These are phyloP conservation scores for Bolboschoenus planiculmis DNA, from an alignment of 176 grass and related monocot genomes.

Conservation along the genomic window DNA sequence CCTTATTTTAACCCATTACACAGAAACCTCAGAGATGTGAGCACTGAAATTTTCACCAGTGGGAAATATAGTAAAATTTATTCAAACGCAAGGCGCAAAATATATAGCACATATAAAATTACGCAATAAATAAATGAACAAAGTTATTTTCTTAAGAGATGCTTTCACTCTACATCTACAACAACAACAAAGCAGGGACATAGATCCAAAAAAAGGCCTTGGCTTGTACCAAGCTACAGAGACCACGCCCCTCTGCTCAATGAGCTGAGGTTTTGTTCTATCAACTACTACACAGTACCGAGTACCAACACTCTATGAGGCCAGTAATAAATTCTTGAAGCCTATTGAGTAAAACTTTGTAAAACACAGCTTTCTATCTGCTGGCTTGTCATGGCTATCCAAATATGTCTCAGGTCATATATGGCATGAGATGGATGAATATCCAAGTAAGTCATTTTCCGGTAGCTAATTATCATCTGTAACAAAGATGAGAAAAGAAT, in stretches of 20 bases:
- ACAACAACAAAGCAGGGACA: constrained; percentile 16
- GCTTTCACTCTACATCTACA: constrained; percentile 19
- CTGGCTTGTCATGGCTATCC: neutral
- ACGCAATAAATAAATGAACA: constrained; percentile 15
- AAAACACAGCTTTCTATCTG: constrained; percentile 1
- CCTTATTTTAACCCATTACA: too few relatives aligned
- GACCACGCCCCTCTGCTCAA: neutral
- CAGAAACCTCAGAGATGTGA: neutral
- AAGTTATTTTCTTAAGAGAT: neutral
- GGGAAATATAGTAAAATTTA: too few relatives aligned
- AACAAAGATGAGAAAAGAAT: neutral
- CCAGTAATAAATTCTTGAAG: neutral
- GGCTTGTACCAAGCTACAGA: constrained; percentile 7
- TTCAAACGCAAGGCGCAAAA: neutral
- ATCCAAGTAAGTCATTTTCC: neutral
- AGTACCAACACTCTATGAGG: neutral
- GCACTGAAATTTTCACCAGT: neutral
- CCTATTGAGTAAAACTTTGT: constrained; percentile 7
- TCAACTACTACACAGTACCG: constrained; percentile 22
- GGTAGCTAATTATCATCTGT: constrained; percentile 9
- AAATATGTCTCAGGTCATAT: constrained; percentile 9
- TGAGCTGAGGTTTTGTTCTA: constrained; percentile 4
- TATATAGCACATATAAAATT: neutral
- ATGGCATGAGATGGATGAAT: neutral
- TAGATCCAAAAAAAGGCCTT: constrained; percentile 5